These are phyloP conservation scores for Pythium utonaiense DNA, from an alignment of 352 stramenopile genomes.

Conservation along the genomic window DNA sequence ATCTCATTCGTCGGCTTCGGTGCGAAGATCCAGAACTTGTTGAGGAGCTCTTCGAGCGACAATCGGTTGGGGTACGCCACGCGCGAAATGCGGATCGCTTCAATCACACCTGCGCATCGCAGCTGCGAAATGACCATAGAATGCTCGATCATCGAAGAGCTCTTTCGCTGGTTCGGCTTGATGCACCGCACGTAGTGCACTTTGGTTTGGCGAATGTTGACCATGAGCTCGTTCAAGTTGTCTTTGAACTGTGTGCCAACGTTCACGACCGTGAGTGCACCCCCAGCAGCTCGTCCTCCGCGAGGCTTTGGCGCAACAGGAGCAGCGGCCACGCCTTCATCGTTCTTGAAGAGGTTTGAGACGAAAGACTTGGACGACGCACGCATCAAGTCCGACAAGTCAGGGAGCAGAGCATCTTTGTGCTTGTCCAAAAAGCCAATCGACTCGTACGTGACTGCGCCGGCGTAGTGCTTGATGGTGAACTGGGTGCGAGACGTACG, in stretches of 20 bases:
- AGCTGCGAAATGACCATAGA: conserved; percentile 94
- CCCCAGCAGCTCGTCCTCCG: conserved; percentile 35
- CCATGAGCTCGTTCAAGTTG: conserved; percentile 92
- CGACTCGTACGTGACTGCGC: conserved; percentile 89
- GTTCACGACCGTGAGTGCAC: conserved; percentile 54
- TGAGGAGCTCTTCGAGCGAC: conserved; percentile 75
- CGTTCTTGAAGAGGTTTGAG: conserved; percentile 43
- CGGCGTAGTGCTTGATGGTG: conserved; percentile 93
- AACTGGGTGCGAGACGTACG: conserved; percentile 84
- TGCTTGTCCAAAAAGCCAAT: conserved; percentile 95
- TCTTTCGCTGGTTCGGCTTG: conserved; percentile 97
- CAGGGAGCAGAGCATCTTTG: conserved; percentile 91
- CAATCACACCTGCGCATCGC: conserved; percentile 97
- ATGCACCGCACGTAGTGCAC: conserved; percentile 99
- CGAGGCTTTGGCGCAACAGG: conserved; percentile 11
- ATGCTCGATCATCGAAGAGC: conserved; percentile 81
- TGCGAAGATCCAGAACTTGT: conserved; percentile 78
- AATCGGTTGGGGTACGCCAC: conserved; percentile 97
- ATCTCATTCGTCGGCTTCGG: conserved; percentile 32
- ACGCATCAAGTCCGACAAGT: conserved; percentile 87
- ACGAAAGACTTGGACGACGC: conserved; percentile 63
- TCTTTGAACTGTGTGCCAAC: conserved; percentile 86
- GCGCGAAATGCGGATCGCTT: conserved; percentile 97
- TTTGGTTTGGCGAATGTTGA: conserved; percentile 91
- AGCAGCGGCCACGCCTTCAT: neutral